phyloP scores from a whole-genome alignment of 345 rosid species.

The Salix viminalis region DNA sequence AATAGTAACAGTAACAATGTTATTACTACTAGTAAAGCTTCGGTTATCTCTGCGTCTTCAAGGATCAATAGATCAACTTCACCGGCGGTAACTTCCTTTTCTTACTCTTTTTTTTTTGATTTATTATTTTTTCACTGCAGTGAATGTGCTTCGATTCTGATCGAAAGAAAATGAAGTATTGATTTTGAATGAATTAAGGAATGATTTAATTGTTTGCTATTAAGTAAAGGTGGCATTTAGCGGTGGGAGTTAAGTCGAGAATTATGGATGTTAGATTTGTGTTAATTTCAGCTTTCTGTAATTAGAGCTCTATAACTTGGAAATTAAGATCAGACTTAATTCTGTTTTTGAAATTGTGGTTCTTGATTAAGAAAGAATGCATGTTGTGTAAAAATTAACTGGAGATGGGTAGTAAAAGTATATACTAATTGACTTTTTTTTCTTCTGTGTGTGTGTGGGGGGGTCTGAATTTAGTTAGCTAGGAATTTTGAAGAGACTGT shows the following conservation, averaged over 20 bases:
- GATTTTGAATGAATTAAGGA: not conserved
- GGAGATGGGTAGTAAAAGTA: not conserved
- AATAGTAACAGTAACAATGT: conserved; percentile 2
- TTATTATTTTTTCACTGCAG: not conserved
- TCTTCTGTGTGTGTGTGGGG: not conserved
- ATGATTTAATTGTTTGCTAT: not conserved
- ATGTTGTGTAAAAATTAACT: not conserved
- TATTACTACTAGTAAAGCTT: not conserved
- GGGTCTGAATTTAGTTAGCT: conserved; percentile 37
- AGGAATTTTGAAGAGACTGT: conserved; percentile 45
- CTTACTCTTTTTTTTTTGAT: not conserved
- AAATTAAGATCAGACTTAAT: not conserved
- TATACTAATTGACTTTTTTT: conserved; percentile 15
- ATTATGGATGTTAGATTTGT: not conserved
- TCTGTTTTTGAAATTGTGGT: not conserved
- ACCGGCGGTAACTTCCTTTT: conserved; percentile 54
- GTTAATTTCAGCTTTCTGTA: not conserved
- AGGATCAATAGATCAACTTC: conserved; percentile 71
- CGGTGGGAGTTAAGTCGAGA: not conserved
- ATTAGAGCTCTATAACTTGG: not conserved
- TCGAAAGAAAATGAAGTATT: not conserved
- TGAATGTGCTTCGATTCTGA: not conserved
- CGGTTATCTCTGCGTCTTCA: not conserved
- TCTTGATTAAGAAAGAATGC: not conserved
- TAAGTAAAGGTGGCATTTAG: not conserved